These are phyloP conservation scores for Lepiota subincarnata DNA, from an alignment of 768 basidiomycete genomes.

Conservation along the genomic window DNA sequence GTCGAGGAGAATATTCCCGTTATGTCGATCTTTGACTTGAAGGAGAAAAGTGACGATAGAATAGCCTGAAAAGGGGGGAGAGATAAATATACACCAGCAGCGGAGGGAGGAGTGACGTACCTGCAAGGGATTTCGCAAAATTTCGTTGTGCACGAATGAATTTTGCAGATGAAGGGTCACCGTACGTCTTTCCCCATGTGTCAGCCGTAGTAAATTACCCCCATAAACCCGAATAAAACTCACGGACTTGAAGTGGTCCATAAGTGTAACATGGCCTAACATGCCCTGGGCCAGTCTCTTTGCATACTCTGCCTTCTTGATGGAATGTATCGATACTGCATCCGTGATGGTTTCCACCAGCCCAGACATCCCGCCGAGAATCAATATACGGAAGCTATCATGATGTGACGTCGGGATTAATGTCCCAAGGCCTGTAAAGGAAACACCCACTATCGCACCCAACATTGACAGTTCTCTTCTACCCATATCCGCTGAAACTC, in stretches of 20 bases:
- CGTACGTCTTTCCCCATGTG: constrained; percentile 66
- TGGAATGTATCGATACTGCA: constrained; percentile 96
- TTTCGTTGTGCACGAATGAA: constrained; percentile 89
- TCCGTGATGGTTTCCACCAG: constrained; percentile 98
- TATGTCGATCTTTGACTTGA: constrained; percentile 98
- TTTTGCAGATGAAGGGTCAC: constrained; percentile 80
- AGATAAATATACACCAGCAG: not conserved
- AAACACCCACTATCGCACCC: constrained; percentile 79
- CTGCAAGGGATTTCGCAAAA: constrained; percentile 89
- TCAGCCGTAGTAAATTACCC: not conserved
- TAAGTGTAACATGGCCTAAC: constrained; percentile 80
- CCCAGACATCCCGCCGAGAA: constrained; percentile 90
- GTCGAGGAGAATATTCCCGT: constrained; percentile 96
- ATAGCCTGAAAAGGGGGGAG: constrained; percentile 55
- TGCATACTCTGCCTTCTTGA: constrained; percentile 98
- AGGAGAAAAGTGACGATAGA: constrained; percentile 94
- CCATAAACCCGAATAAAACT: constrained; percentile 21
- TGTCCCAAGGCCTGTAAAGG: not conserved
- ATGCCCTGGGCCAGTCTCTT: constrained; percentile 76
- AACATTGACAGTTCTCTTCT: constrained; percentile 88
- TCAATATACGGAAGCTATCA: constrained; percentile 88
- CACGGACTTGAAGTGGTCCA: constrained; percentile 90
- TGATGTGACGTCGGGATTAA: not conserved
- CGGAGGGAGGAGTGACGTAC: constrained; percentile 29
- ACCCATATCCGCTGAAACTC: constrained; percentile 94